Evolutionary conservation across 2,329 filamentous ascomycete species (phyloP), one percentile per base, ranked within the genome.

Genomic region (Coniochaeta sp.): DNA sequence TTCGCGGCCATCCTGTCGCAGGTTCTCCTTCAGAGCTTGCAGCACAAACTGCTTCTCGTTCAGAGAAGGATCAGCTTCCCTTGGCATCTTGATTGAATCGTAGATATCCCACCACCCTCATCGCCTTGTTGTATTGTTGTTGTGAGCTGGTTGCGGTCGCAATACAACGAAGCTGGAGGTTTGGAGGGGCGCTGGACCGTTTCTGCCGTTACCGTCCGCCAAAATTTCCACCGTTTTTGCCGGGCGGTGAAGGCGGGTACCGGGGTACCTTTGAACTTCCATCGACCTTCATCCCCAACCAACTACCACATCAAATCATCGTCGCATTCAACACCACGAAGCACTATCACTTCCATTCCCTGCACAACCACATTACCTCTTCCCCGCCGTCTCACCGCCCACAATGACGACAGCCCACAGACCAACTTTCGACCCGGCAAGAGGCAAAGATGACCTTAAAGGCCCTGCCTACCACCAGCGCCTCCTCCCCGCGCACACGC

Each of bases 401-500:
- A 68, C 60, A n/a, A 86, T 86, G 83, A 86, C 83, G 58, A 81
- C 77, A 71, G 83, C 83, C 40, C 83, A 86, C 60, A 87, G 94
- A 73, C 94, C 94, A 52, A 99, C 94, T 0, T 99, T 99, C 66
- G 94, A 99, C 68, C 94, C 94, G 58, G 89, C 92, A 38, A 84
- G 86, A 66, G 94, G 94, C 67, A 96, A 96, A 77, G 94, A 99
- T 71, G 90, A 91, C 63, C 86, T 91, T 54, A 87, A 91, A 63
- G 94, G 94, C 47, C 89, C 90, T 48, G 92, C 91, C 61, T 97
- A 96, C 75, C 94, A 99, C 67, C 92, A 97, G 71, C 87, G 94
- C 61, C 86, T 97, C 14, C 85, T 96, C 13, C 92, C 94, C 30
- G 94, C 94, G 28, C 87, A 99, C 69, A 97, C 89, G 12, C 85